A percentile compares a stretch with the other conserved stretches of the same genome.
phyloP scores from a whole-genome alignment of 2,329 filamentous ascomycete genomes.

The Diaporthe sp. region DNA sequence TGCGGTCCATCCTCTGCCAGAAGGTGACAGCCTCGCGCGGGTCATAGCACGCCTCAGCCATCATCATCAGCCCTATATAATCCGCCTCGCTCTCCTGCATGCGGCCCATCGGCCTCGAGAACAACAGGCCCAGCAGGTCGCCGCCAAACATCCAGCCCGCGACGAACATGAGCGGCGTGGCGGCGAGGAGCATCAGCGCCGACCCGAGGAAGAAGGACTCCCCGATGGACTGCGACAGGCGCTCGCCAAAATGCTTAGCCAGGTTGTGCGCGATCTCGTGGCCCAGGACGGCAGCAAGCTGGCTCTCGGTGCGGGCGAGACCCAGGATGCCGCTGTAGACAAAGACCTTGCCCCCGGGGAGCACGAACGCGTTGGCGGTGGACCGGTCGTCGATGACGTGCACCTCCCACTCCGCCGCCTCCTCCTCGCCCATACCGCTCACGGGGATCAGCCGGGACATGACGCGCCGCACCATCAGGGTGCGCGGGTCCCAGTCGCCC shows the following conservation, averaged over 20 bases:
- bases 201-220: constrained; percentile 62
- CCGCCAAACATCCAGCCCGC: constrained; percentile 53
- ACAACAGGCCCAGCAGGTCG: constrained; percentile 69
- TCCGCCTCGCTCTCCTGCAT: constrained; percentile 83
- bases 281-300: constrained; percentile 78
- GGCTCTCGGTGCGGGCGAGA: constrained; percentile 74
- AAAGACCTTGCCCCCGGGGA: constrained; percentile 84
- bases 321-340: constrained; percentile 79
- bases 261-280: constrained; percentile 85
- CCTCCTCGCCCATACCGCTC: constrained; percentile 61
- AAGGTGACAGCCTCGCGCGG: constrained; percentile 74
- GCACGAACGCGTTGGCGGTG: constrained; percentile 79
- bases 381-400: constrained; percentile 74
- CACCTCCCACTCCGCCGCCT: constrained; percentile 71
- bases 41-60: constrained; percentile 83
- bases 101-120: constrained; percentile 74
- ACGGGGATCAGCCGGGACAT: constrained; percentile 75
- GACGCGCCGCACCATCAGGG: constrained; percentile 68
- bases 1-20: constrained; percentile 73
- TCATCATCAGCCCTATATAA: constrained; percentile 84
- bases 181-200: constrained; percentile 59
- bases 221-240: constrained; percentile 64
- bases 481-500: constrained; percentile 67
- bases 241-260: constrained; percentile 75
- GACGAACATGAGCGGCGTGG: constrained; percentile 55